Evolutionary conservation across 164 flowering plant genomes (phyloP).

Genomic region (Berberis vulgaris): DNA sequence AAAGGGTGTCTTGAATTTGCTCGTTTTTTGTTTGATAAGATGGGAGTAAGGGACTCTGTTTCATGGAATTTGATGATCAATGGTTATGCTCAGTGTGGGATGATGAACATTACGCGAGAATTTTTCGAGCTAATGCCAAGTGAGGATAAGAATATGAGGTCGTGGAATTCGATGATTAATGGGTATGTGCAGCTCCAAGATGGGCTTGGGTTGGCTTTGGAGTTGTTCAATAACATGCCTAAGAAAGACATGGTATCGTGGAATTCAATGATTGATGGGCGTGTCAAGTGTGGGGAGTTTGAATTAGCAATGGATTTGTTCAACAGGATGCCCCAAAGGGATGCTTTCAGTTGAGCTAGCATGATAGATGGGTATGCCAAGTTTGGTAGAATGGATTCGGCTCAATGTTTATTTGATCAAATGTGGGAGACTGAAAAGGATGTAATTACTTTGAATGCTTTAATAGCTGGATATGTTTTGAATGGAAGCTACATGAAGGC

Average conservation of each 20-base stretch:
- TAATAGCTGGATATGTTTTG: conserved; percentile 60
- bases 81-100: conserved; percentile 56
- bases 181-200: conserved; percentile 34
- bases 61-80: conserved; percentile 62
- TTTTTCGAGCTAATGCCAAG: conserved; percentile 43
- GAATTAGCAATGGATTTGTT: conserved; percentile 42
- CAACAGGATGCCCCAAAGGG: conserved; percentile 37
- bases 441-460: conserved; percentile 47
- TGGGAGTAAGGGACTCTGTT: conserved; percentile 39
- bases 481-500: conserved; percentile 43
- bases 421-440: conserved; percentile 48
- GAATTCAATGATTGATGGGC: conserved; percentile 62
- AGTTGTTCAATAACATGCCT: conserved; percentile 51
- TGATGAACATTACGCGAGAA: conserved; percentile 32
- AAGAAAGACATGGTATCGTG: conserved; percentile 57
- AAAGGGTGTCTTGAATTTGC: conserved; percentile 39
- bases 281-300: conserved; percentile 44
- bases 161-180: conserved; percentile 65
- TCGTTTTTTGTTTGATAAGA: conserved; percentile 44
- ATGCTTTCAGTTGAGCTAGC: conserved; percentile 52
- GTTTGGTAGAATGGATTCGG: conserved; percentile 29
- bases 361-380: conserved; percentile 60
- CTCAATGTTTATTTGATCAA: conserved; percentile 37
- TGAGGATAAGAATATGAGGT: conserved; percentile 37
- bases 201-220: conserved; percentile 32